Base-by-base conservation (phyloP, 768 basidiomycete species). In the Phylloporus sp. region DNA sequence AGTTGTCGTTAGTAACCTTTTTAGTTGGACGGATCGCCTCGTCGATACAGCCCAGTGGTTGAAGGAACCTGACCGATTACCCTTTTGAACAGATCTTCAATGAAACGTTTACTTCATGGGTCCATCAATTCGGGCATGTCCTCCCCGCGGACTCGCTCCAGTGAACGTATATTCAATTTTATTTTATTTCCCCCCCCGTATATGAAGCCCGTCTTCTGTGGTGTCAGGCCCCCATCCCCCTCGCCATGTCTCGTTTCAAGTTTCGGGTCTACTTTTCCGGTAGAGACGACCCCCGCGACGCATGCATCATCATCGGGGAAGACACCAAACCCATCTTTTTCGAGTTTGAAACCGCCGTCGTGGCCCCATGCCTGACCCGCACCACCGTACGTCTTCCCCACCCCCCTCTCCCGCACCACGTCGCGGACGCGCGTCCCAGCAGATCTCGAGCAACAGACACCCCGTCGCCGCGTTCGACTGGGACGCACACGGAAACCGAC, bases 231-330 rank as follows among this genome's bases (percentile, higher is more conserved):
- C 29, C 47, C 49, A 12, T 34, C 28, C 47, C 31, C 53, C 47
- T 36, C 10, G 11, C 35, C 36, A 69, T 73, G 74, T 65, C 63
- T 43, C 11, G 43, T 38, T 71, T 73, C 52, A 72, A 76, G 53
- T 84, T 75, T 67, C 71, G 78, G 62, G 69, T 88, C 29, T 86
- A 79, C 70, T 88, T 88, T 74, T 84, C 84, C 42, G 82, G 85
- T 49, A 73, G 73, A 62, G 82, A 84, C 66, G 78, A 88, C 70
- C 85, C 86, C 40, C 80, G 85, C 49, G 61, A 78, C 50, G 76
- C 74, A 52, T 85, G 82, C 63, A 76, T 81, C 52, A 70, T 88
- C 70, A 86, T 88, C 58, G 84, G 86, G 35, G 79, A 83, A 61
- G 80, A 80, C 67, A 72, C 70, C 28, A 76, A 72, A 57, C 78